Conservation (phyloP, 192 early-diverging fungal species). For the Coemansia sp. region DNA sequence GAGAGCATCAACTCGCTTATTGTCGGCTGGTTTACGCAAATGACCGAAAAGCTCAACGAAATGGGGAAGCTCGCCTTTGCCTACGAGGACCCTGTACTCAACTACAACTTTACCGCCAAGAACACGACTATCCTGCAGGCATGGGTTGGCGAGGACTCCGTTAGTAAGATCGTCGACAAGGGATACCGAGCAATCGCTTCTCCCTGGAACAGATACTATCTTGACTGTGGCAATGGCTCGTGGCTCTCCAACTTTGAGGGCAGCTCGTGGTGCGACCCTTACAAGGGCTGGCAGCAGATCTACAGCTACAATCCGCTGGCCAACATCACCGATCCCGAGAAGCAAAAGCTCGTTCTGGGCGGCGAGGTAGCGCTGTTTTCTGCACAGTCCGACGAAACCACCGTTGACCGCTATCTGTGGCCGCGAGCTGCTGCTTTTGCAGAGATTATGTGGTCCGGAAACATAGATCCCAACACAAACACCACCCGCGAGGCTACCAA, state of each 20-base stretch:
- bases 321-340: conserved; percentile 53
- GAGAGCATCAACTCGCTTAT: conserved; percentile 44
- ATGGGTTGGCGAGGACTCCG: conserved; percentile 61
- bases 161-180: conserved; percentile 54
- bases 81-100: conserved; percentile 69
- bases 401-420: conserved; percentile 64
- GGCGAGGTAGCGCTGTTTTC: conserved; percentile 68
- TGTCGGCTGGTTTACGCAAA: conserved; percentile 33
- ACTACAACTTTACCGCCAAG: conserved; percentile 56
- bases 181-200: conserved; percentile 64
- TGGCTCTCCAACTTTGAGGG: conserved; percentile 68
- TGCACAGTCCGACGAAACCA: conserved; percentile 60
- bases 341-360: conserved; percentile 63
- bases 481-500: conserved; percentile 56
- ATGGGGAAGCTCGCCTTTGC: conserved; percentile 63
- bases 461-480: conserved; percentile 51
- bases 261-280: conserved; percentile 68
- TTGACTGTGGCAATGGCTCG: conserved; percentile 73
- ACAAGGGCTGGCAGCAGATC: conserved; percentile 69
- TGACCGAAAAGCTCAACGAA: conserved; percentile 52
- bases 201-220: conserved; percentile 61
- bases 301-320: conserved; percentile 62
- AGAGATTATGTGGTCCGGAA: conserved; percentile 70
- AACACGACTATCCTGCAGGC: conserved; percentile 63
- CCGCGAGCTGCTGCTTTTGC: conserved; percentile 66